Conservation (phyloP, 345 rosid genomes). For the Erucastrum elatum region DNA sequence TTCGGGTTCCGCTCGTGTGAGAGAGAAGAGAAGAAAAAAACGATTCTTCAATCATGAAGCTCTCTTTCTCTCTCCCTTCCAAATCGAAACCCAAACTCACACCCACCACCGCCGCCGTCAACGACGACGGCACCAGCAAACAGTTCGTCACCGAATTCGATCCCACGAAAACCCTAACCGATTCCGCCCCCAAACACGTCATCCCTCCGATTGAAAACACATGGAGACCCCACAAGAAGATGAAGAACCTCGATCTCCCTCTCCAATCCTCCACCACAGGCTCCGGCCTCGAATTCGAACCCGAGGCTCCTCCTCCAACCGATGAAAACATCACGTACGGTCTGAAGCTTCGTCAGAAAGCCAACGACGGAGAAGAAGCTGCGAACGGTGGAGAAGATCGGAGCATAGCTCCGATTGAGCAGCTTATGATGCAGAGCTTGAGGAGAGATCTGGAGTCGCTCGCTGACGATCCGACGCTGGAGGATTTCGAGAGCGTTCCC, state of each 20-base stretch:
- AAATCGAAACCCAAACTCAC: constrained; percentile 45
- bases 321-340: constrained; percentile 51
- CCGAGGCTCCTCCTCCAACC: constrained; percentile 39
- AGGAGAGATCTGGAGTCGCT: constrained; percentile 51
- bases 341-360: constrained; percentile 50
- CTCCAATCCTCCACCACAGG: constrained; percentile 38
- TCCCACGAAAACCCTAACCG: constrained; percentile 46
- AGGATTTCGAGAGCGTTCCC: constrained; percentile 62
- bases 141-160: constrained; percentile 64
- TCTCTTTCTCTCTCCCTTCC: constrained; percentile 59
- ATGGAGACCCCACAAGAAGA: constrained; percentile 59
- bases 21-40: constrained; percentile 8
- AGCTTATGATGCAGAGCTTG: constrained; percentile 45
- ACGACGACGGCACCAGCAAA: constrained; percentile 27
- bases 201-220: constrained; percentile 62
- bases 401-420: constrained; percentile 37
- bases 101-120: not conserved
- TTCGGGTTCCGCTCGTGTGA: constrained; percentile 9
- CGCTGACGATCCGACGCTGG: constrained; percentile 62
- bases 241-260: constrained; percentile 64
- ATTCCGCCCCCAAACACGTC: constrained; percentile 35
- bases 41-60: constrained; percentile 44
- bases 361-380: not conserved
- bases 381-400: not conserved
- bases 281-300: constrained; percentile 51